Evolutionary conservation across 805 yeast genomes (phyloP), one percentile per base, ranked within the genome.

Genomic region (Starmerella powellii): DNA sequence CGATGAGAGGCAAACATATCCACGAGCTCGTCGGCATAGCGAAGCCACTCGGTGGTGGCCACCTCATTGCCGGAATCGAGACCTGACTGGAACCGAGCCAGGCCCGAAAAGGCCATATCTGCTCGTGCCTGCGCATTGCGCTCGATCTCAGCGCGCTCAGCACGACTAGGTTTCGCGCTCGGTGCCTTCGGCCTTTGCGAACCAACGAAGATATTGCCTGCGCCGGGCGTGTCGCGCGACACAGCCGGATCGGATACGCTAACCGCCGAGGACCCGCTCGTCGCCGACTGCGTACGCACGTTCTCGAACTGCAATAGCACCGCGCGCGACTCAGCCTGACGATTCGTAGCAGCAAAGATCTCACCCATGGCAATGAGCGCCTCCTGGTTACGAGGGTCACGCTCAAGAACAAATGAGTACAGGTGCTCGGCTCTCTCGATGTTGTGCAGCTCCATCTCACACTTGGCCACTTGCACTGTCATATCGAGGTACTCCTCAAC

Each of bases 41-140:
- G 83, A 50, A 83, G 70, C 97, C 97, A 91, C 2, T 83, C 73
- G 6, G 71, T 66, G 2, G 76, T 70, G 0, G 91, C 81, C n/a
- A 74, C 75, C 13, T 59, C 62, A 48, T 78, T 79, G 3, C 70
- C 74, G 3, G 57, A 52, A 32, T 65, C 70, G 31, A 76, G 49
- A 2, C 74, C 74, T 1, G 63, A 63, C 27, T 67, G 63, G 38
- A 79, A 67, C 41, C 78, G 65, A 16, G 67, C 63, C 58, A 80
- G 64, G 47, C 79, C 65, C 12, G 70, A 41, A 21, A 51, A 50
- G 21, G 51, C 52, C 5, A 33, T 36, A 12, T 48, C 54, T 6
- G 57, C 53, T 2, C 67, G 54, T 63, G 74, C 45, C 71, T 76
- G 40, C 8, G 83, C 79, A 40, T 68, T 64, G 20, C 70, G 68